phyloP scores from a whole-genome alignment of 805 yeast genomes.

The Metahyphopichia silvanorum region DNA sequence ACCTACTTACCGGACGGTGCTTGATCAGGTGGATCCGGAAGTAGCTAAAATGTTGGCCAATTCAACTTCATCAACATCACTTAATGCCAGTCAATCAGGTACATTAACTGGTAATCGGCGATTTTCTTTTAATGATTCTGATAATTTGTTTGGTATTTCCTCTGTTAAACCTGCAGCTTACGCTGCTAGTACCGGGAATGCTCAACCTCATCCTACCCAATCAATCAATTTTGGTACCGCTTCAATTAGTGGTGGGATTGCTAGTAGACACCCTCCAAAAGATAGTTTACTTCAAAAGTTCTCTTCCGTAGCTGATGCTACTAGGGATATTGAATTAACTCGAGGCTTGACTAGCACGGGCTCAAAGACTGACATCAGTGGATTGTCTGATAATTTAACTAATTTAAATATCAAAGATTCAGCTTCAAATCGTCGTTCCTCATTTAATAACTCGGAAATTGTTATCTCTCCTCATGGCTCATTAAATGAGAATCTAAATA shows the following conservation, averaged over 20 bases:
- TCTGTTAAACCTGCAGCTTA: constrained; percentile 43
- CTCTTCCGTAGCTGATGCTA: constrained; percentile 63
- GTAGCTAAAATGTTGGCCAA: constrained; percentile 29
- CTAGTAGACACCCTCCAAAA: constrained; percentile 44
- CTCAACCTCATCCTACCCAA: constrained; percentile 11
- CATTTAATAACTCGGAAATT: neutral
- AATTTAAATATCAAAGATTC: neutral
- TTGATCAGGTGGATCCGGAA: constrained; percentile 41
- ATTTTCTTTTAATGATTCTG: constrained; percentile 41
- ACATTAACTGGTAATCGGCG: constrained; percentile 22
- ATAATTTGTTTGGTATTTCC: constrained; percentile 44
- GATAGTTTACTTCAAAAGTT: constrained; percentile 60
- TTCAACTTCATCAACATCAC: constrained; percentile 8
- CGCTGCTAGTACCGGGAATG: constrained; percentile 19
- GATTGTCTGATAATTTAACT: constrained; percentile 21
- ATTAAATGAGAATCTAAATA: constrained; percentile 41
- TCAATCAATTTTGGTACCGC: constrained; percentile 52
- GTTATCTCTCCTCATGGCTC: constrained; percentile 35
- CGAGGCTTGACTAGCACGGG: constrained; percentile 45
- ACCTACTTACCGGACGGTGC: constrained; percentile 29
- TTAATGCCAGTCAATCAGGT: constrained; percentile 7
- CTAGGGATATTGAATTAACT: constrained; percentile 58
- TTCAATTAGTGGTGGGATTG: constrained; percentile 56
- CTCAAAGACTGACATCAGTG: too few relatives aligned
- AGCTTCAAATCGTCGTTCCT: constrained; percentile 1